A percentile compares a stretch with the other conserved stretches of the same genome.
Conservation (phyloP, 306 rosid species). For the Ormosia emarginata region DNA sequence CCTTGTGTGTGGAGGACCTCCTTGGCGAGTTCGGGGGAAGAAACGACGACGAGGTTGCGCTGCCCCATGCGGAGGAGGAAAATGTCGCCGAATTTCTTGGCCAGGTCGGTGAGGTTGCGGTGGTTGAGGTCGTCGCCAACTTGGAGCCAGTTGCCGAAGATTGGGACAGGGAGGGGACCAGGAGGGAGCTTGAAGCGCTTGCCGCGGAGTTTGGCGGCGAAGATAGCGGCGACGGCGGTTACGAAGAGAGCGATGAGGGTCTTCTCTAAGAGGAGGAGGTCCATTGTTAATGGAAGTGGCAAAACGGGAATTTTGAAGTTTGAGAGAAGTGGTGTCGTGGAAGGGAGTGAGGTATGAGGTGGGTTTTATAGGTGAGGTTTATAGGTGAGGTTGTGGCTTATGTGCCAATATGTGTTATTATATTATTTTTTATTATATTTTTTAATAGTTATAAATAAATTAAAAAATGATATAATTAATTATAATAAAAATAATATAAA, state of each 20-base stretch:
- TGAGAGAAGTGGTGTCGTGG: background rate
- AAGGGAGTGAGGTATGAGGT: background rate
- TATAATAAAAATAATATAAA: no score
- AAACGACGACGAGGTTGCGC: constrained; percentile 65
- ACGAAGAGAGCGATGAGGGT: constrained; percentile 52
- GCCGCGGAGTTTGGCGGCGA: constrained; percentile 59
- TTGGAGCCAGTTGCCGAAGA: constrained; percentile 90
- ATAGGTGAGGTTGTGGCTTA: no score
- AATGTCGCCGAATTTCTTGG: constrained; percentile 63
- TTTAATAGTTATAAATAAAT: no score
- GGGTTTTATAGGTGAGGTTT: background rate
- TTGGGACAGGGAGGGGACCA: constrained; percentile 67
- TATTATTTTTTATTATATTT: no score
- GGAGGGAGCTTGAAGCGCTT: constrained; percentile 72
- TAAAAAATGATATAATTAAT: no score
- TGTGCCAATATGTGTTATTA: no score
- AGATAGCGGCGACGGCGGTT: constrained; percentile 44
- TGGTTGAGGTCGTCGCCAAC: constrained; percentile 86
- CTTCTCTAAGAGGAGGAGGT: constrained; percentile 75
- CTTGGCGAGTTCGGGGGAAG: constrained; percentile 76
- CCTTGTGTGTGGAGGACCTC: constrained; percentile 83
- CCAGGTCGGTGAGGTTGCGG: constrained; percentile 71
- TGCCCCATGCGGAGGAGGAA: constrained; percentile 85
- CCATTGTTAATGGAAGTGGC: constrained; percentile 33
- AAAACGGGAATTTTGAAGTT: background rate